Conservation (phyloP, 75 land plant species). For the Pinus tabuliformis region DNA sequence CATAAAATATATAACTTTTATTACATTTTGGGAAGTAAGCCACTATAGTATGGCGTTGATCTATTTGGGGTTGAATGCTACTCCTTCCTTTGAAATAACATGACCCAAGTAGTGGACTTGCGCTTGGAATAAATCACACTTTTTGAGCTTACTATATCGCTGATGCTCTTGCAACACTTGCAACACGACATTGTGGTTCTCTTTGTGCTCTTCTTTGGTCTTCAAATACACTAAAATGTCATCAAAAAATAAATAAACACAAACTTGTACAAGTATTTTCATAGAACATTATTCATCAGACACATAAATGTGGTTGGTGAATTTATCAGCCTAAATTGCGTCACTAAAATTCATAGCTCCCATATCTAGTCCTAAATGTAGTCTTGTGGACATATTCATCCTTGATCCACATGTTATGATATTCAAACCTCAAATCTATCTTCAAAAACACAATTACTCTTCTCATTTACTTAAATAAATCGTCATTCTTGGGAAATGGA, state of each 20-base stretch:
- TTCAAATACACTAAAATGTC: not conserved
- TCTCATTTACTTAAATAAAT: conserved; percentile 22
- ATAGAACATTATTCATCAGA: conserved; percentile 6
- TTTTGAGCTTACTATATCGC: not conserved
- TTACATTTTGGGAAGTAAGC: not conserved
- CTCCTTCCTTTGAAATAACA: conserved; percentile 5
- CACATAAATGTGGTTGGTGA: not conserved
- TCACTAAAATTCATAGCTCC: conserved; percentile 23
- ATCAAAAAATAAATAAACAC: conserved; percentile 10
- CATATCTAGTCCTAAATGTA: conserved; percentile 10
- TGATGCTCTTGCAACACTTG: conserved; percentile 1
- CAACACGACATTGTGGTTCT: not conserved
- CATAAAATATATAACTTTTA: no score
- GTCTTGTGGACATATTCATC: conserved; percentile 16
- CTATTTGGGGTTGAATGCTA: not conserved
- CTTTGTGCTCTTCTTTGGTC: not conserved
- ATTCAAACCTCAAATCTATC: not conserved
- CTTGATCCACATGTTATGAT: not conserved
- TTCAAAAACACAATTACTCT: conserved; percentile 10
- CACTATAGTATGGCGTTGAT: not conserved
- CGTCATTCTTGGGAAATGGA: conserved; percentile 18
- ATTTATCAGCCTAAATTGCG: conserved; percentile 17
- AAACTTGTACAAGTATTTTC: not conserved
- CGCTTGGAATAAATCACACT: not conserved
- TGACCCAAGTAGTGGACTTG: conserved; percentile 5